A percentile compares a stretch with the other conserved stretches of the same genome.
Evolutionary conservation across 768 basidiomycete species (phyloP).

Genomic region (Termitomyces eurrhizus): DNA sequence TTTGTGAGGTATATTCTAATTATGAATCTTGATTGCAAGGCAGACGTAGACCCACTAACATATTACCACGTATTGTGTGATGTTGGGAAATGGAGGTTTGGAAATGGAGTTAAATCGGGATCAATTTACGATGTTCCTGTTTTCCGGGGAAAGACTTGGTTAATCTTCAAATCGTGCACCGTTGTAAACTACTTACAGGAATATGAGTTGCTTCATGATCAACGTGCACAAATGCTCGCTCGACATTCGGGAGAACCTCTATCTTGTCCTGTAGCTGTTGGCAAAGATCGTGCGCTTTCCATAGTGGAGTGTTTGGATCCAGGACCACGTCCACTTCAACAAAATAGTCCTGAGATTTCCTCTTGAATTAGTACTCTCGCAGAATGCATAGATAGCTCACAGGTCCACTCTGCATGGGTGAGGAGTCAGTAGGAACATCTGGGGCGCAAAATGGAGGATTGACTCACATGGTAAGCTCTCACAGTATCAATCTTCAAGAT

Average conservation of each 20-base stretch:
- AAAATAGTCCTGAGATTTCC: constrained; percentile 64
- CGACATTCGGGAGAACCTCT: constrained; percentile 85
- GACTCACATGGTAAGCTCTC: constrained; percentile 82
- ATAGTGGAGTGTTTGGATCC: constrained; percentile 82
- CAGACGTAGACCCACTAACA: background rate
- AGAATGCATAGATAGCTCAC: constrained; percentile 32
- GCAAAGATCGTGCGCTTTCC: constrained; percentile 84
- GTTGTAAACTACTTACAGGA: constrained; percentile 31
- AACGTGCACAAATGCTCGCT: constrained; percentile 91
- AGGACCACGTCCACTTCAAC: constrained; percentile 97
- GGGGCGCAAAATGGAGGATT: background rate
- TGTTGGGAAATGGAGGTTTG: background rate
- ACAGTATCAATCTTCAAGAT: constrained; percentile 90
- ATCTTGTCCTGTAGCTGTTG: constrained; percentile 87
- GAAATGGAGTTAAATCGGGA: constrained; percentile 1
- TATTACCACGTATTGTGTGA: background rate
- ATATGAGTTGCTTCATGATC: constrained; percentile 90
- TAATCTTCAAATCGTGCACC: background rate
- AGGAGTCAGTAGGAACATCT: constrained; percentile 7
- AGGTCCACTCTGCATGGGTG: constrained; percentile 59
- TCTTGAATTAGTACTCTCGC: constrained; percentile 1
- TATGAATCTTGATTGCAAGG: background rate
- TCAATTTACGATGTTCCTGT: constrained; percentile 49
- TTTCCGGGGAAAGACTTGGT: constrained; percentile 1
- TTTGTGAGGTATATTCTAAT: background rate